Conservation (phyloP, 106 monocot genomes). For the Acanthochlamys bracteata region DNA sequence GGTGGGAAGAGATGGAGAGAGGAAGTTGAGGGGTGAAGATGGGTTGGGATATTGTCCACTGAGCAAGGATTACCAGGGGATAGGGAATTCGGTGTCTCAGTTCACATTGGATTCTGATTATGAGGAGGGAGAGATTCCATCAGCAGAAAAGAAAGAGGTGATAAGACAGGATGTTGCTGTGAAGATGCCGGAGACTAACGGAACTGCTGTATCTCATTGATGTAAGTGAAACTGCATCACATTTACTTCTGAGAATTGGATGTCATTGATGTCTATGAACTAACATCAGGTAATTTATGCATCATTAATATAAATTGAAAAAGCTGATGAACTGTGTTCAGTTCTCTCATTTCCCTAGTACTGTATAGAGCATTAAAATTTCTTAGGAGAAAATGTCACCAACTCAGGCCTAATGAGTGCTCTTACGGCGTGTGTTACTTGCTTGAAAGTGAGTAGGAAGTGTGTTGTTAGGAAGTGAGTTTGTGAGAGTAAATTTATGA, state of each 20-base stretch:
- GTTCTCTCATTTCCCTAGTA: too few relatives aligned
- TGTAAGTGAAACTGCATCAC: constrained; percentile 9
- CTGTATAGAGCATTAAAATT: too few relatives aligned
- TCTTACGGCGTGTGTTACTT: too few relatives aligned
- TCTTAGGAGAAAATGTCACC: too few relatives aligned
- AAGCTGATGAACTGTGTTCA: too few relatives aligned
- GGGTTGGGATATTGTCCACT: constrained; percentile 38
- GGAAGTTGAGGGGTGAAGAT: not conserved
- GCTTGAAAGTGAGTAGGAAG: too few relatives aligned
- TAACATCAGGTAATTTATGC: too few relatives aligned
- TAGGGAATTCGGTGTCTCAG: constrained; percentile 9
- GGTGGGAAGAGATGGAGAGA: not conserved
- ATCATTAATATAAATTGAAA: too few relatives aligned
- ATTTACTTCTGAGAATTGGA: not conserved
- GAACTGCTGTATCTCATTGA: constrained; percentile 5
- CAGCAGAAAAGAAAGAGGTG: constrained; percentile 9
- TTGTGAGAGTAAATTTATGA: too few relatives aligned
- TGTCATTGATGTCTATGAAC: too few relatives aligned
- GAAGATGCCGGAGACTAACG: constrained; percentile 8
- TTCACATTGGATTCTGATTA: constrained; percentile 62
- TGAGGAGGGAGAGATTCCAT: constrained; percentile 28
- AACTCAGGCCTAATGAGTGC: too few relatives aligned
- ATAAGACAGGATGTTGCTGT: constrained; percentile 18
- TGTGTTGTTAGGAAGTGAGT: too few relatives aligned
- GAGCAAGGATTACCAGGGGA: constrained; percentile 42